Base-by-base conservation (phyloP, 495 filamentous ascomycete genomes). In the Penicillium lagena region DNA sequence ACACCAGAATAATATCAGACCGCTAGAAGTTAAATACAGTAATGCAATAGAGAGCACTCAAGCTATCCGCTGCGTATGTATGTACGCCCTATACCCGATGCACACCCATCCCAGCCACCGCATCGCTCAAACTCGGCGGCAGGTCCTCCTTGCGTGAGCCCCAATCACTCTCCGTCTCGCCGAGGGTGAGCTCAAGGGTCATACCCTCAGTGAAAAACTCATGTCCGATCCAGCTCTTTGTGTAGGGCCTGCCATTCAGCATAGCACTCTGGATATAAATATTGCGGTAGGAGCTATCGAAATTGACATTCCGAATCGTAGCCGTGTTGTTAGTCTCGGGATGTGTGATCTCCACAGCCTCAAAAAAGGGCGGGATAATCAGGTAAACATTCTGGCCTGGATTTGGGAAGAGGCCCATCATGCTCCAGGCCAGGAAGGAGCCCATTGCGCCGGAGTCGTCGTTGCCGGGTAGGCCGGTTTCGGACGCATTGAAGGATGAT, bases 341-440 rank as follows among this genome's bases (percentile, higher is more conserved):
- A 43, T 77, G 75, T 2, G 72, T 83, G 35, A 86, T 73, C 43
- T 76, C 82, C 8, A 87, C 69, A 12, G 68, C 60, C 55, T 81
- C 72, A 54, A 89, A 89, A 52, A 75, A 85, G 0, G 81, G 81
- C 13, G 81, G 67, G 8, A 59, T 83, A 41, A 89, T 86, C 1
- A 90, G 68, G 47, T 90, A 89, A 1, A 90, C 84, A 51, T 86
- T 67, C 49, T 86, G 82, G 1, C 83, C 83, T 2, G 80, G 78
- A 35, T 82, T 80, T 0, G 83, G 83, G 54, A 83, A 87, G 0
- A 85, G 58, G 1, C 83, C 83, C 54, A 83, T 73, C 79, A 83
- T 84, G 35, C 74, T 67, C 13, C 85, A 73, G 2, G 78, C 79
- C 1, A 78, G 63, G 50, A 86, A 86, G 6, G 76, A 71, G 12